Percentiles rank a stretch among this genome's conserved stretches.
These are phyloP conservation scores for Salix arbutifolia DNA, from an alignment of 345 rosid genomes.

Conservation along the genomic window DNA sequence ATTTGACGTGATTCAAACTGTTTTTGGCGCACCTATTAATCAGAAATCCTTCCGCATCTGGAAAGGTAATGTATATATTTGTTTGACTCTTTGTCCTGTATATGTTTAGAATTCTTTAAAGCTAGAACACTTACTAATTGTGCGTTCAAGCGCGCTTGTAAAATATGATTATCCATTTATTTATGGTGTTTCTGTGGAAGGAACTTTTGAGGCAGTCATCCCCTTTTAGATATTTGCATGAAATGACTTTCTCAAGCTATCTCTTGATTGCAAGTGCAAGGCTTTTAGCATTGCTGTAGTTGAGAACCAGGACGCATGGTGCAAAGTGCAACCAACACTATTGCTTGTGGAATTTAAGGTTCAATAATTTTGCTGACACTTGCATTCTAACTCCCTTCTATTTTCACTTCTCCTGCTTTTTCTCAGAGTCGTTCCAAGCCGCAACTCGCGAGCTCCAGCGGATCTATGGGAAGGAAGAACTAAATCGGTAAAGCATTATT, in stretches of 20 bases:
- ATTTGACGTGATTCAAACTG: slow-evolving; percentile 71
- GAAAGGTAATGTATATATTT: slow-evolving; percentile 55
- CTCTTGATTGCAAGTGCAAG: not conserved
- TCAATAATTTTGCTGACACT: not conserved
- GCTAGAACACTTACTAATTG: not conserved
- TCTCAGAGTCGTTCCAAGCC: slow-evolving; percentile 77
- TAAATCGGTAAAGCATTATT: slow-evolving; percentile 27
- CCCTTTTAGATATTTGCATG: not conserved
- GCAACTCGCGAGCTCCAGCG: slow-evolving; percentile 92
- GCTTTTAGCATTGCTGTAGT: not conserved
- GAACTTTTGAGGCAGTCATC: not conserved
- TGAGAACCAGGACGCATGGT: not conserved
- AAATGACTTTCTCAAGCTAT: not conserved
- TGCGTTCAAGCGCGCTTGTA: not conserved
- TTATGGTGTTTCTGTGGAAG: not conserved
- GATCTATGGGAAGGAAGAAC: slow-evolving; percentile 77
- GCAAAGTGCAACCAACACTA: not conserved
- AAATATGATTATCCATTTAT: not conserved
- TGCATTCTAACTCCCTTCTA: not conserved
- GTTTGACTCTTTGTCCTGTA: not conserved
- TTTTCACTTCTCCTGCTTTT: not conserved
- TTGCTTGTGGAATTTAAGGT: too few species aligned
- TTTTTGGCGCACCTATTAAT: slow-evolving; percentile 79
- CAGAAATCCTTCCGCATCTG: slow-evolving; percentile 86
- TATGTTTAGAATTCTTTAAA: not conserved